Percentiles rank a stretch among this genome's conserved stretches.
These are phyloP conservation scores for Nicotiana noctiflora DNA, from an alignment of 257 asterid species.

Conservation along the genomic window DNA sequence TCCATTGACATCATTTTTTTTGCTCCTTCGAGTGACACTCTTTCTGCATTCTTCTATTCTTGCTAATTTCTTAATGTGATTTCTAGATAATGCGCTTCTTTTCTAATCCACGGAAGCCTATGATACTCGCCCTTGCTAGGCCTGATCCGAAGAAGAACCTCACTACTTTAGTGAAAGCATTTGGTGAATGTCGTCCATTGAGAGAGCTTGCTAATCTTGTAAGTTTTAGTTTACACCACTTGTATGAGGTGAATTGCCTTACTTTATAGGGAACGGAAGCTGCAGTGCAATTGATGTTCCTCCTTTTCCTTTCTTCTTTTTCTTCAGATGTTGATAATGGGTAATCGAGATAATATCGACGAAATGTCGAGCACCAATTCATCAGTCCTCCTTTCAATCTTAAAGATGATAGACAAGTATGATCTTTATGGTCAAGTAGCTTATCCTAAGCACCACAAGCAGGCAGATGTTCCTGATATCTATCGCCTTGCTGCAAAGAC, in stretches of 20 bases:
- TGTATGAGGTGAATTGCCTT: slow-evolving; percentile 9
- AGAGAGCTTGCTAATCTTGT: slow-evolving; percentile 99
- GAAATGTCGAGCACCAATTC: slow-evolving; percentile 93
- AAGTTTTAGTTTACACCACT: slow-evolving; percentile 21
- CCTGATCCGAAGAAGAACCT: slow-evolving; percentile 99
- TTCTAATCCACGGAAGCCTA: slow-evolving; percentile 96
- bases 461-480: slow-evolving; percentile 87
- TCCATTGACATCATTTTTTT: not conserved
- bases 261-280: slow-evolving; percentile 2
- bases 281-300: slow-evolving; percentile 17
- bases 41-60: not conserved
- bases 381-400: slow-evolving; percentile 86
- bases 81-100: slow-evolving; percentile 96
- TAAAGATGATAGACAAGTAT: slow-evolving; percentile 85
- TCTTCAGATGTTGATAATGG: slow-evolving; percentile 89
- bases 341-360: slow-evolving; percentile 92
- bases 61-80: slow-evolving; percentile 5
- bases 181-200: slow-evolving; percentile 97
- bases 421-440: slow-evolving; percentile 99
- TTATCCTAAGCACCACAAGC: slow-evolving; percentile 98
- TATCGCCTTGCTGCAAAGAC: slow-evolving; percentile 97
- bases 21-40: not conserved
- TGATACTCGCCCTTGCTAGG: slow-evolving; percentile 99
- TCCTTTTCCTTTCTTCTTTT: slow-evolving; percentile 20
- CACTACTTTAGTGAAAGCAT: slow-evolving; percentile 90